Evolutionary conservation across 202 grass and related monocot genomes (phyloP).

Genomic region (Panicum virgatum): DNA sequence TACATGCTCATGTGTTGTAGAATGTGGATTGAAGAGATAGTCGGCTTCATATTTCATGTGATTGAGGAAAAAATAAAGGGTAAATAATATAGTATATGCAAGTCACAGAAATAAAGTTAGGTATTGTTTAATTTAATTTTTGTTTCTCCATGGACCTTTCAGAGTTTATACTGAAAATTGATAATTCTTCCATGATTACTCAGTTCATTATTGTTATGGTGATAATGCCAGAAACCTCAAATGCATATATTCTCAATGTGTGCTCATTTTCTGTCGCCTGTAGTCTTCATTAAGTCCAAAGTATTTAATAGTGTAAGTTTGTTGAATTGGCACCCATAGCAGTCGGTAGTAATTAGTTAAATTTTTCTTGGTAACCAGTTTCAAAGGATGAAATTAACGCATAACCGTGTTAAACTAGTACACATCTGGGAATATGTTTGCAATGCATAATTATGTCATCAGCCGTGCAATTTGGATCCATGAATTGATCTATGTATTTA

Average conservation of each 20-base stretch:
- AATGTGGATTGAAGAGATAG: conserved; percentile 1
- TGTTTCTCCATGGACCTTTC: not conserved
- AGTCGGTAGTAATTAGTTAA: not conserved
- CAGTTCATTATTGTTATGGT: not conserved
- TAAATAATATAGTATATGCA: not conserved
- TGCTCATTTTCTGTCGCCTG: conserved; percentile 8
- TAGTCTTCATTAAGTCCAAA: not conserved
- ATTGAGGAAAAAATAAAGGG: not conserved
- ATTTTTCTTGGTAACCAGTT: not conserved
- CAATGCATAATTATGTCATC: conserved; percentile 5
- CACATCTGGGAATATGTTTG: not conserved
- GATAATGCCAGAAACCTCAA: not conserved
- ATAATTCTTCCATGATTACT: not conserved
- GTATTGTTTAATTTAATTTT: conserved; percentile 15
- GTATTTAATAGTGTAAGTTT: not conserved
- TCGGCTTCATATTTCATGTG: conserved; percentile 5
- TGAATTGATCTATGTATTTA: conserved; percentile 22
- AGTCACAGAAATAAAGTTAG: not conserved
- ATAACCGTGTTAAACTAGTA: not conserved
- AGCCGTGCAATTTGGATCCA: conserved; percentile 2
- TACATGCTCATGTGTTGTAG: not conserved
- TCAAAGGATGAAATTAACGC: not conserved
- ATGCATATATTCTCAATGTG: not conserved
- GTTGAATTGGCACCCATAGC: not conserved
- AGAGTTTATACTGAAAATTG: not conserved